Percentiles rank a stretch among this genome's conserved stretches.
These are phyloP conservation scores for Trypanosoma platydactyli DNA, from an alignment of 208 protist species.

Conservation along the genomic window DNA sequence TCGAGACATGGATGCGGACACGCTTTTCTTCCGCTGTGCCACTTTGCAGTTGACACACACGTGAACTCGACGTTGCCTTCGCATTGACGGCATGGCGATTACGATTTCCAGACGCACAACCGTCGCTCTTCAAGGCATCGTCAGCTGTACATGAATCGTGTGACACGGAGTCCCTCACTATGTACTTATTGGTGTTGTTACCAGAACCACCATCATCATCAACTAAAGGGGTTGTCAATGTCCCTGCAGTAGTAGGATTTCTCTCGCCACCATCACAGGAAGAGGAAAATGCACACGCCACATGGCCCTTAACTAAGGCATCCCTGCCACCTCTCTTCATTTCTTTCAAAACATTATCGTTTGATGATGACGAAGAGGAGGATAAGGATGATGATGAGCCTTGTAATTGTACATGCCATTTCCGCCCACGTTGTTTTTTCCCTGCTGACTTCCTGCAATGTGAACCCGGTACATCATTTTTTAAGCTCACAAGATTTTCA, in stretches of 20 bases:
- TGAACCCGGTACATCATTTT: background rate
- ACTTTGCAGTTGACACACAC: too few relatives aligned
- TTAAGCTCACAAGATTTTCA: background rate
- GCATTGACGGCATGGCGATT: too few relatives aligned
- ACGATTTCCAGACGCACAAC: background rate
- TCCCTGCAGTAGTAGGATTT: background rate
- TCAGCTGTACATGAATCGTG: background rate
- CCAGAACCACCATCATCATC: background rate
- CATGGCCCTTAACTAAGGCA: background rate
- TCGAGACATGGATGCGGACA: constrained; percentile 49
- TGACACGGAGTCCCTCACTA: background rate
- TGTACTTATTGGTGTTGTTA: background rate
- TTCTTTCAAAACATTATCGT: background rate
- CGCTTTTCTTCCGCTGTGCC: constrained; percentile 10
- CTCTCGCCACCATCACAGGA: background rate
- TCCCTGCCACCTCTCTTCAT: background rate
- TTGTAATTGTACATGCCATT: background rate
- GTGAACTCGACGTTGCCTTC: too few relatives aligned
- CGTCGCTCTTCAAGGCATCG: background rate
- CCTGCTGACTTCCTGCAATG: background rate
- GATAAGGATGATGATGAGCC: constrained; percentile 6
- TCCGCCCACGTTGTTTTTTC: background rate
- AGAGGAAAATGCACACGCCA: background rate
- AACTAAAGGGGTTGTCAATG: background rate
- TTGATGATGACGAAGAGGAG: background rate